phyloP scores from a whole-genome alignment of 169 alveolate species.

The Plasmodium sp. region DNA sequence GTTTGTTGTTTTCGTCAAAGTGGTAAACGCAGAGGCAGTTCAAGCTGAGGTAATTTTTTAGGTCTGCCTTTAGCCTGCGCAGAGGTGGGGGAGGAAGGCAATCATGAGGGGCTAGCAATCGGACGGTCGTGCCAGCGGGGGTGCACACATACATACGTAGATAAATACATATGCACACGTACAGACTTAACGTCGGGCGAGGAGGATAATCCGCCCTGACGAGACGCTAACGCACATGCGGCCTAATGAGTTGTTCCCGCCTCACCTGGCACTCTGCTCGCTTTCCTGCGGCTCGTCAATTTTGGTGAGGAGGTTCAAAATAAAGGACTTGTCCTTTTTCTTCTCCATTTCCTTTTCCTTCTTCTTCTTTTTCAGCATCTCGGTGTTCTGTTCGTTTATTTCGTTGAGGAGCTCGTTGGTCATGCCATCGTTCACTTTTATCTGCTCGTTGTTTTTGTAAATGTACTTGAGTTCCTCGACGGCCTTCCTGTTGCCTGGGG shows the following conservation, averaged over 20 bases:
- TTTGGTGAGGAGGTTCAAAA: conserved; percentile 42
- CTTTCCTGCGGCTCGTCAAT: conserved; percentile 49
- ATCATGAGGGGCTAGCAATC: not conserved
- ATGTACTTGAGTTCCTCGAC: conserved; percentile 34
- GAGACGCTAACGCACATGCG: not conserved
- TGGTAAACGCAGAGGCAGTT: conserved; percentile 41
- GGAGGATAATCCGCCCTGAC: not conserved
- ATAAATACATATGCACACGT: not conserved
- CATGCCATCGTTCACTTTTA: conserved; percentile 5
- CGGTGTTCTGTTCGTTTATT: conserved; percentile 32
- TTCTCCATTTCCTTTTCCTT: conserved; percentile 48
- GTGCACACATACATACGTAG: not conserved
- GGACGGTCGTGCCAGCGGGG: not conserved
- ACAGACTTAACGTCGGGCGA: not conserved
- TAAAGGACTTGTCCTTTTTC: conserved; percentile 58
- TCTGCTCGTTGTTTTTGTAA: conserved; percentile 45
- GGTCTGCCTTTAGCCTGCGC: conserved; percentile 51
- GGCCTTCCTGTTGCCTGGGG: conserved; percentile 32
- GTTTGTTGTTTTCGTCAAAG: conserved; percentile 52
- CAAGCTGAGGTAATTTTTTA: conserved; percentile 46
- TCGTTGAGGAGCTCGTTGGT: conserved; percentile 27
- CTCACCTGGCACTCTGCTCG: conserved; percentile 33
- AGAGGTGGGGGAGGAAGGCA: not conserved
- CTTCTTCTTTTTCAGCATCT: conserved; percentile 29
- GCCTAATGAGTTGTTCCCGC: not conserved